A percentile compares a stretch with the other conserved stretches of the same genome.
phyloP scores from a whole-genome alignment of 345 rosid genomes.

The Isatis tinctoria region DNA sequence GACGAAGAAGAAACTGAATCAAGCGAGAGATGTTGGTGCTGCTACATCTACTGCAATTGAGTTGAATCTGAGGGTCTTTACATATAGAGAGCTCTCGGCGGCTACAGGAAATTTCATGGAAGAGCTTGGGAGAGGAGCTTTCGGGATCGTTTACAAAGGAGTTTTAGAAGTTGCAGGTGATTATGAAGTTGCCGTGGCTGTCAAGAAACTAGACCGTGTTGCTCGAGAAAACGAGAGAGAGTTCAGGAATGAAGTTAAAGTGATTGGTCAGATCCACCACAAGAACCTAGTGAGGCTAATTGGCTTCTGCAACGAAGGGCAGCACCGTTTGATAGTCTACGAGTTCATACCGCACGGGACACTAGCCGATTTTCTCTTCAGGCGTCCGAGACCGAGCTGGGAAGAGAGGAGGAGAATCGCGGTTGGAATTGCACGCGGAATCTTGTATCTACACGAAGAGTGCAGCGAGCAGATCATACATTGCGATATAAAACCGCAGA shows the following conservation, averaged over 20 bases:
- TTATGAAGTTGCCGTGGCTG: slow-evolving; percentile 37
- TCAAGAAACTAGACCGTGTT: slow-evolving; percentile 37
- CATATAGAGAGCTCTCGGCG: slow-evolving; percentile 32
- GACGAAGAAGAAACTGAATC: neutral
- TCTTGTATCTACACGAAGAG: slow-evolving; percentile 46
- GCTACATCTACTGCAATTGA: slow-evolving; percentile 13
- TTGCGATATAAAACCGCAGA: slow-evolving; percentile 52
- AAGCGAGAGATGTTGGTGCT: neutral
- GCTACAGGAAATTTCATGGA: slow-evolving; percentile 38
- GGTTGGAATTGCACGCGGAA: slow-evolving; percentile 36
- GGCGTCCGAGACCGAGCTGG: slow-evolving; percentile 37
- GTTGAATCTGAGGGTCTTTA: slow-evolving; percentile 36
- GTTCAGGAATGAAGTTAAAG: slow-evolving; percentile 43
- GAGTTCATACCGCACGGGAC: slow-evolving; percentile 42
- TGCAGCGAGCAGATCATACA: slow-evolving; percentile 45
- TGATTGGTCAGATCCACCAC: slow-evolving; percentile 43
- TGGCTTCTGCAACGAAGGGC: slow-evolving; percentile 39
- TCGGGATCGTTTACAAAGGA: slow-evolving; percentile 42
- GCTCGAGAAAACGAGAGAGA: slow-evolving; percentile 36
- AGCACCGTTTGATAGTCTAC: slow-evolving; percentile 39
- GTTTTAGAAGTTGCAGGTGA: slow-evolving; percentile 9
- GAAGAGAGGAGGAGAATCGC: slow-evolving; percentile 33
- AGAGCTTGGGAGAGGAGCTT: slow-evolving; percentile 45
- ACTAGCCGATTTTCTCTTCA: slow-evolving; percentile 35
- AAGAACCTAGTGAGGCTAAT: slow-evolving; percentile 45